Evolutionary conservation across 495 filamentous ascomycete genomes (phyloP), one percentile per base, ranked within the genome.

Genomic region (Aspergillus ellipticus): DNA sequence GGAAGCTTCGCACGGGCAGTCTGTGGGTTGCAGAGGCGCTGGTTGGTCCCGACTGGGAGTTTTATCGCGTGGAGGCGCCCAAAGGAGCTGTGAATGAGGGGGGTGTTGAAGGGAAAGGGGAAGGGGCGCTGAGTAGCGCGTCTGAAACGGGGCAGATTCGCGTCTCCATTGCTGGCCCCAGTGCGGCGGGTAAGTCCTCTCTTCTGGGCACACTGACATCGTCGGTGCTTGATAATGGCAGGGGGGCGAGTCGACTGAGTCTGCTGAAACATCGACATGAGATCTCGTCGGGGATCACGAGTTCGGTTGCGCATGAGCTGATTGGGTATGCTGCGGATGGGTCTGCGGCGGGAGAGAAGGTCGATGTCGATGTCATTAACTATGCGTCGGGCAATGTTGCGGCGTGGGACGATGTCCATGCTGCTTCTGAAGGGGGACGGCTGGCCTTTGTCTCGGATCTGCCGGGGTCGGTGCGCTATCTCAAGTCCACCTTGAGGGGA

Each of bases 201-300:
- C 76, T 98, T 21, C 66, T 98, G 15, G 94, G 95, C 1, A 93
- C 89, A 2, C 73, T 98, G 48, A 92, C 90, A 0, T 94, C 89
- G 4, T 90, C 89, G 3, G 86, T 87, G 9, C 75, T 96, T 10
- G 94, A 98, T 64, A 96, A 98, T 71, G 94, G 93, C 4, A 79
- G 92, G 51, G 94, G 94, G 0, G 92, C 89, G 63, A 93, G 89
- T 62, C 79, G 94, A 57, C 79, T 96, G 35, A 90, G 88, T 58
- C 73, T 97, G 7, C 76, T 97, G 46, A 96, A 92, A 61, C 94
- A 98, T 69, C 82, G 89, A n/a, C 94, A 98, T 63, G 94, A 98
- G 61, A 88, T 97, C 28, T 85, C 78, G 0, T 93, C 92, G 3
- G 94, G 94, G 0, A 79, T 96, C 55, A 98, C 95, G 13, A 96